Evolutionary conservation across 352 stramenopile species (phyloP), one percentile per base, ranked within the genome.

Genomic region (Pythium pectinolyticum): DNA sequence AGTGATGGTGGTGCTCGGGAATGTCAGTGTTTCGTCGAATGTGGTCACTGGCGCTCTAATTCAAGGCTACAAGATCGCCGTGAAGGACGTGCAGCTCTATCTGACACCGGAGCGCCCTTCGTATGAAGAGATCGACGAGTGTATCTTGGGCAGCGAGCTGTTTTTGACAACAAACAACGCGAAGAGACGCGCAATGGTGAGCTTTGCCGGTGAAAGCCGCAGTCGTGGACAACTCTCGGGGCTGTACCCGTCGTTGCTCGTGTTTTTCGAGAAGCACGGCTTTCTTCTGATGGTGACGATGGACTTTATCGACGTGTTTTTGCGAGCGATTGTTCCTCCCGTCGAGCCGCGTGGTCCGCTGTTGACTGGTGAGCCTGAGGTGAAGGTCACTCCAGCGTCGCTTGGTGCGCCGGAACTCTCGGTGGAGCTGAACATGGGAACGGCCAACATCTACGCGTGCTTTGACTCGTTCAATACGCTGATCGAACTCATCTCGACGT

Each of bases 391-490:
- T 45, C 49, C 66, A 14, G 45, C 72, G 0, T 63, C 68, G 3
- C 77, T 78, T n/a, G 48, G 71, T 2, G 82, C 82, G 15, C 86
- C 84, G 8, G 84, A 96, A 62, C 34, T 96, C 40, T 89, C 85
- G 3, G 73, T 94, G 45, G 87, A 96, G 57, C 63, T 96, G 43
- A 94, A 80, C 45, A 51, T 96, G 22, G 87, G 87, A 7, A 94
- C 86, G 17, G 82, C 86, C 11, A 93, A 94, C 71, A 88, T 96
- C 64, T 94, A 96, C 61, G 84, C 84, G 17, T 96, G 87, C 32
- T 96, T 94, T 66, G 87, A 96, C 70, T 96, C 87, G 30, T 96
- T 94, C 67, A 92, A 91, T 61, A 93, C 84, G 9, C 68, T 96
- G 39, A 75, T 93, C 20, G 82, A 94, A 58, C 55, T 94, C 15